phyloP scores from a whole-genome alignment of 164 flowering plant species.

The Dillenia turbinata region DNA sequence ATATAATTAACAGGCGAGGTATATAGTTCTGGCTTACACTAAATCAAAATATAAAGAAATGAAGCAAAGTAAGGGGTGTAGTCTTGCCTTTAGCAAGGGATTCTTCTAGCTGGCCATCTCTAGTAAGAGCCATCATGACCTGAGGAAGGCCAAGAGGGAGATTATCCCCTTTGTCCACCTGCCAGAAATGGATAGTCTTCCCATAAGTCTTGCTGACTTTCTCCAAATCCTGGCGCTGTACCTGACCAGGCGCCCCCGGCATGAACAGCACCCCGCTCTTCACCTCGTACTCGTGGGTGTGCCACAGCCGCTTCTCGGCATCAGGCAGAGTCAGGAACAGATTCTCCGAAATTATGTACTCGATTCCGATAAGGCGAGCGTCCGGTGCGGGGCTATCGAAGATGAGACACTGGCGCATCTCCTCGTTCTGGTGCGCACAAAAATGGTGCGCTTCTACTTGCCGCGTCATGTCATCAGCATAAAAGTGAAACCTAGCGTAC shows the following conservation, averaged over 20 bases:
- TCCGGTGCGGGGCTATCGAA: constrained; percentile 54
- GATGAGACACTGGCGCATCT: constrained; percentile 85
- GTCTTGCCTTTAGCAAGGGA: constrained; percentile 34
- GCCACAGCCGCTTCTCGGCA: constrained; percentile 83
- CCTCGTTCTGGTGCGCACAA: constrained; percentile 82
- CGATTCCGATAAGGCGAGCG: constrained; percentile 74
- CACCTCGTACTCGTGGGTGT: constrained; percentile 86
- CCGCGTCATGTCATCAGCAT: constrained; percentile 75
- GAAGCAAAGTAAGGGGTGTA: background rate
- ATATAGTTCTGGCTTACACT: background rate
- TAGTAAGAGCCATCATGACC: constrained; percentile 74
- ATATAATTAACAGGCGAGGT: background rate
- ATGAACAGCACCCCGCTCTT: constrained; percentile 79
- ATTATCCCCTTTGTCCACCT: constrained; percentile 65
- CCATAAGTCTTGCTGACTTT: constrained; percentile 80
- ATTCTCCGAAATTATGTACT: constrained; percentile 64
- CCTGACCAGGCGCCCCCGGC: constrained; percentile 66
- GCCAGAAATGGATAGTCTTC: constrained; percentile 84
- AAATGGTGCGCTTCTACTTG: constrained; percentile 96
- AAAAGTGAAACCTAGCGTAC: constrained; percentile 60
- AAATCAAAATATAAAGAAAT: background rate
- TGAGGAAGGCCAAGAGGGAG: constrained; percentile 80
- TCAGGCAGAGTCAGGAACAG: constrained; percentile 71
- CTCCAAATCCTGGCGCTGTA: constrained; percentile 61
- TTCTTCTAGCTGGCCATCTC: constrained; percentile 66